Evolutionary conservation across 2,329 filamentous ascomycete genomes (phyloP).

Genomic region (Colletotrichum filicis): DNA sequence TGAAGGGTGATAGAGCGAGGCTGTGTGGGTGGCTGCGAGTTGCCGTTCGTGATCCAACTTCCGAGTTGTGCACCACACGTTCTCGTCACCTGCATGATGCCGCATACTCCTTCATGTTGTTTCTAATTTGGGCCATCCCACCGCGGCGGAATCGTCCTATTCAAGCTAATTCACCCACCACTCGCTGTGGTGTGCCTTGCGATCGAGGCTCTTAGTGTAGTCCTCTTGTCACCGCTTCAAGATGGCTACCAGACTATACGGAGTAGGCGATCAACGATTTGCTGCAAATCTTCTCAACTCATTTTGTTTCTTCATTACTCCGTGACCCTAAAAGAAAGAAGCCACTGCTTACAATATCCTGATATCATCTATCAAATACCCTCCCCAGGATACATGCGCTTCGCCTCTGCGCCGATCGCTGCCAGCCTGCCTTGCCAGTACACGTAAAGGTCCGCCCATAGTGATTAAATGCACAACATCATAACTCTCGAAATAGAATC

Average conservation of each 20-base stretch:
- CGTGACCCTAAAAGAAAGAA: background rate
- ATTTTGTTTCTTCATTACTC: background rate
- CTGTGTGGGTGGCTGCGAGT: background rate
- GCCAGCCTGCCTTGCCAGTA: slow-evolving; percentile 22
- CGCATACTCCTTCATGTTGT: background rate
- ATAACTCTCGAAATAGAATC: background rate
- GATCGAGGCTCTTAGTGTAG: background rate
- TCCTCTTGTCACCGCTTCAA: background rate
- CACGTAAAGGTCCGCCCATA: slow-evolving; percentile 7
- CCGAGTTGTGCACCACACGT: background rate
- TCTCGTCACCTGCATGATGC: background rate
- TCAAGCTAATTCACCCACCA: background rate
- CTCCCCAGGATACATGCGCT: slow-evolving; percentile 13
- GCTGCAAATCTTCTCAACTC: background rate
- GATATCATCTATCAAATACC: slow-evolving; percentile 23
- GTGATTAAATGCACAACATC: slow-evolving; percentile 6
- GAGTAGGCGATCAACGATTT: background rate
- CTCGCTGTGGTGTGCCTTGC: background rate
- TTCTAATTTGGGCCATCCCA: background rate
- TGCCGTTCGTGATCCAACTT: background rate
- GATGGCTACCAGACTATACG: background rate
- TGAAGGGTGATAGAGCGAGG: background rate
- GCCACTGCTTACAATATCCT: slow-evolving; percentile 13
- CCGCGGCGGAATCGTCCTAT: background rate
- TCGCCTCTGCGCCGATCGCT: slow-evolving; percentile 34